Conservation (phyloP, 805 yeast genomes). For the Wickerhamiella australiensis region DNA sequence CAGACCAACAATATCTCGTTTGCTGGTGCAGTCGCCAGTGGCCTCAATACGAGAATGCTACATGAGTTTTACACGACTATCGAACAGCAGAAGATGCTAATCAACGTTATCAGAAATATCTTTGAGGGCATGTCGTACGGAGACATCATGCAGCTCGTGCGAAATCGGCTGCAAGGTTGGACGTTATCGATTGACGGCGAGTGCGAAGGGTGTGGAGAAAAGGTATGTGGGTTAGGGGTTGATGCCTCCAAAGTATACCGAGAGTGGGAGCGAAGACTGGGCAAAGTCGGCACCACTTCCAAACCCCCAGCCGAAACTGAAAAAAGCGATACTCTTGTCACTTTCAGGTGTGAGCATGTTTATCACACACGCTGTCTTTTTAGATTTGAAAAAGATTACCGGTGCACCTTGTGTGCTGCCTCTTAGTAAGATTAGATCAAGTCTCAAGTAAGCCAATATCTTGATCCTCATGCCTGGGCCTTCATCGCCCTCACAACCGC, state of each 20-base stretch:
- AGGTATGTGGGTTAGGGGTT: conserved; percentile 57
- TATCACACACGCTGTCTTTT: conserved; percentile 19
- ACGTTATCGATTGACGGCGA: conserved; percentile 36
- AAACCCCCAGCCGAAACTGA: not conserved
- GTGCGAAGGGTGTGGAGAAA: conserved; percentile 69
- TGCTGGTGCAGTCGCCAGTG: not conserved
- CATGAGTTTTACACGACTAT: not conserved
- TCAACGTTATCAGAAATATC: conserved; percentile 23
- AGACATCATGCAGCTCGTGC: conserved; percentile 35
- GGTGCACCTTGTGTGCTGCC: not conserved
- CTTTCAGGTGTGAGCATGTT: conserved; percentile 18
- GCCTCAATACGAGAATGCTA: not conserved
- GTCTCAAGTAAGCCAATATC: too few relatives aligned
- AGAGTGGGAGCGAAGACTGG: conserved; percentile 16
- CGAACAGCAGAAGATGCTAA: conserved; percentile 3
- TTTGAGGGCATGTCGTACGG: conserved; percentile 45
- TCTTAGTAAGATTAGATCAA: not conserved
- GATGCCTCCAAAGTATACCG: conserved; percentile 36
- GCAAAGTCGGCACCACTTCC: not conserved
- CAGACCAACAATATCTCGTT: too few relatives aligned
- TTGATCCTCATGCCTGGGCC: too few relatives aligned
- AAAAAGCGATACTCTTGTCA: conserved; percentile 13
- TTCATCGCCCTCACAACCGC: conserved; percentile 3
- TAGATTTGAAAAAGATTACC: not conserved
- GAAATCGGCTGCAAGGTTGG: conserved; percentile 50